Conservation (phyloP, 768 basidiomycete genomes). For the Mycena indigotica region DNA sequence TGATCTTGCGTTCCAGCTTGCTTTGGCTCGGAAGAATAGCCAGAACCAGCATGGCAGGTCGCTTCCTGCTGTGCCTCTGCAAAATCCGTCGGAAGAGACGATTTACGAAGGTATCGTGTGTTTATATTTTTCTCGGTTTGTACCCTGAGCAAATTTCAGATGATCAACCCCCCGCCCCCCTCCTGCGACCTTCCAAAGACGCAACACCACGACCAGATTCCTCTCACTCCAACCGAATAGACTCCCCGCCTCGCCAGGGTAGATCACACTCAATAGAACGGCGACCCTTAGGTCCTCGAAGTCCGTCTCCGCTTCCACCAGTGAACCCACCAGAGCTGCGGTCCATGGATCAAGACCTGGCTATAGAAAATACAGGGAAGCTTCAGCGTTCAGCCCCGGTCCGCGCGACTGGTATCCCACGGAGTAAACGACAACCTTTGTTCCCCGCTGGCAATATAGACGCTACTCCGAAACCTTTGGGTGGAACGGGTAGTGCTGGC, state of each 20-base stretch:
- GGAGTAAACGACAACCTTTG: slow-evolving; percentile 73
- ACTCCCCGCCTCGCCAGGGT: slow-evolving; percentile 39
- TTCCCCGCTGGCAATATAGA: slow-evolving; percentile 55
- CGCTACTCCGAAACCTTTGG: slow-evolving; percentile 49
- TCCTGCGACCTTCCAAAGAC: slow-evolving; percentile 55
- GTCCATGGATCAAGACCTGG: slow-evolving; percentile 48
- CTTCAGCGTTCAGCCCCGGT: slow-evolving; percentile 27
- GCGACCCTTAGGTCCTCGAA: slow-evolving; percentile 73
- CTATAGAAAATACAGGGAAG: slow-evolving; percentile 39
- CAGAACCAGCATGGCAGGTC: slow-evolving; percentile 65
- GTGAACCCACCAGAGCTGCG: slow-evolving; percentile 43
- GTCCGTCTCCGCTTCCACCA: slow-evolving; percentile 68
- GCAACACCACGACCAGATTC: slow-evolving; percentile 51
- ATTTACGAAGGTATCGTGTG: slow-evolving; percentile 77
- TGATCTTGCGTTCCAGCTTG: slow-evolving; percentile 76
- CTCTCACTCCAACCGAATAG: slow-evolving; percentile 37
- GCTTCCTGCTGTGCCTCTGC: slow-evolving; percentile 40
- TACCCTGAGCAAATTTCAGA: slow-evolving; percentile 41
- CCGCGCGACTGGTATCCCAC: slow-evolving; percentile 57
- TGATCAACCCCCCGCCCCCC: slow-evolving; percentile 60
- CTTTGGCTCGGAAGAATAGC: slow-evolving; percentile 84
- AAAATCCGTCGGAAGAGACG: slow-evolving; percentile 58
- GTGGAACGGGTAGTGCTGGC: slow-evolving; percentile 39
- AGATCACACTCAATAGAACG: slow-evolving; percentile 55
- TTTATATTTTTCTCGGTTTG: slow-evolving; percentile 5